Evolutionary conservation across 129 eudicot genomes (phyloP).

Genomic region (Ambrosia artemisiifolia): DNA sequence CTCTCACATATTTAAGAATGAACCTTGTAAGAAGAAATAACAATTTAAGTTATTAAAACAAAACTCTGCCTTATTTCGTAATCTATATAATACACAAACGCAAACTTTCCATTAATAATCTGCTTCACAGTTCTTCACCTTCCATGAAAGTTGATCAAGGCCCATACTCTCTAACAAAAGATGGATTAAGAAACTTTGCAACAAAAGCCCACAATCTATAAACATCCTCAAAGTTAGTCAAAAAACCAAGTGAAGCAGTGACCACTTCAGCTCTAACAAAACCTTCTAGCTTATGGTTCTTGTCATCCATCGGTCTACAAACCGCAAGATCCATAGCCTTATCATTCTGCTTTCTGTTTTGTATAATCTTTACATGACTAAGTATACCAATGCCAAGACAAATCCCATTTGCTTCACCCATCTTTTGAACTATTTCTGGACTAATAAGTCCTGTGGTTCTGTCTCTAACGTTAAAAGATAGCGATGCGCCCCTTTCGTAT

Average conservation of each 20-base stretch:
- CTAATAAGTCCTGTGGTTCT: slow-evolving; percentile 52
- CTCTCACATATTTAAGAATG: no score
- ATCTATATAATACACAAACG: not conserved
- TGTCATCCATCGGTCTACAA: slow-evolving; percentile 76
- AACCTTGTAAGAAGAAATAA: no score
- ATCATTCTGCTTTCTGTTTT: slow-evolving; percentile 42
- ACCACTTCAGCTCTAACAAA: slow-evolving; percentile 83
- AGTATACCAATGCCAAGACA: slow-evolving; percentile 77
- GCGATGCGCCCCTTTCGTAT: slow-evolving; percentile 92
- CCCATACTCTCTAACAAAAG: slow-evolving; percentile 52
- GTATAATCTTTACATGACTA: slow-evolving; percentile 65
- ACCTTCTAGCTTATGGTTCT: slow-evolving; percentile 49
- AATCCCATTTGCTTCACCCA: slow-evolving; percentile 72
- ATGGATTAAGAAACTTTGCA: slow-evolving; percentile 74
- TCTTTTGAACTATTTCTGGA: slow-evolving; percentile 71
- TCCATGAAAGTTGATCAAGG: slow-evolving; percentile 47
- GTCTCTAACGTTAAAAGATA: slow-evolving; percentile 77
- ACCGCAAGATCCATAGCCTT: slow-evolving; percentile 40
- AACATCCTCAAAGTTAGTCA: slow-evolving; percentile 84
- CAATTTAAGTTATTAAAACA: no score
- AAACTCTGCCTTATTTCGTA: not conserved
- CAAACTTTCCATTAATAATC: not conserved
- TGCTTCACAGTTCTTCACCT: slow-evolving; percentile 34
- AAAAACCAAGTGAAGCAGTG: slow-evolving; percentile 84
- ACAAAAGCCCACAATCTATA: slow-evolving; percentile 84